Percentiles rank a stretch among this genome's conserved stretches.
Conservation (phyloP, 169 alveolate genomes). For the Plasmodium adleri region DNA sequence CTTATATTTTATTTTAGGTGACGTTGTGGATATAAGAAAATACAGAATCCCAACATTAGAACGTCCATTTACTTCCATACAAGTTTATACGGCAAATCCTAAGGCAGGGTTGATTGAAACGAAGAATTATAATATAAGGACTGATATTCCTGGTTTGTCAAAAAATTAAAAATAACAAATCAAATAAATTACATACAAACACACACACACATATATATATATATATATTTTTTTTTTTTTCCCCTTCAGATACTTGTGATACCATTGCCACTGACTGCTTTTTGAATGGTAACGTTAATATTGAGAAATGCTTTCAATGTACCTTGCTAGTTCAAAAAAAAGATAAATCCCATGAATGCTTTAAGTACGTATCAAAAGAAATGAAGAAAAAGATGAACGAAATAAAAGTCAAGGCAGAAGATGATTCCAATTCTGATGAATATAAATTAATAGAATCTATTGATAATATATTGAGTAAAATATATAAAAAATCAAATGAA, state of each 20-base stretch:
- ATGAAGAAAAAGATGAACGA: not conserved
- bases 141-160: slow-evolving; percentile 46
- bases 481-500: slow-evolving; percentile 10
- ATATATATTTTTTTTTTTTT: not conserved
- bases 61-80: slow-evolving; percentile 55
- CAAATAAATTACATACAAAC: not conserved
- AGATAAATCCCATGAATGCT: slow-evolving; percentile 4
- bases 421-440: slow-evolving; percentile 21
- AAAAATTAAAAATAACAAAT: not conserved
- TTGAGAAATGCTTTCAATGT: slow-evolving; percentile 42
- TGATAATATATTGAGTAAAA: slow-evolving; percentile 18
- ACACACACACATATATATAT: no score
- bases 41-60: slow-evolving; percentile 33
- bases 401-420: slow-evolving; percentile 4
- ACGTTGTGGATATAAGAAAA: slow-evolving; percentile 17
- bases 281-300: slow-evolving; percentile 37
- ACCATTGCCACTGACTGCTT: slow-evolving; percentile 22
- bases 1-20: not conserved
- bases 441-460: slow-evolving; percentile 17
- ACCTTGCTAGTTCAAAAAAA: slow-evolving; percentile 24
- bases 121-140: slow-evolving; percentile 17
- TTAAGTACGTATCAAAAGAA: slow-evolving; percentile 17
- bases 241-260: slow-evolving; percentile 14
- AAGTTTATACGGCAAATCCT: slow-evolving; percentile 21
- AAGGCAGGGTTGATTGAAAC: slow-evolving; percentile 9